Percentiles rank a stretch among this genome's conserved stretches.
These are phyloP conservation scores for Termitomyces sp. DNA, from an alignment of 768 basidiomycete genomes.

Conservation along the genomic window DNA sequence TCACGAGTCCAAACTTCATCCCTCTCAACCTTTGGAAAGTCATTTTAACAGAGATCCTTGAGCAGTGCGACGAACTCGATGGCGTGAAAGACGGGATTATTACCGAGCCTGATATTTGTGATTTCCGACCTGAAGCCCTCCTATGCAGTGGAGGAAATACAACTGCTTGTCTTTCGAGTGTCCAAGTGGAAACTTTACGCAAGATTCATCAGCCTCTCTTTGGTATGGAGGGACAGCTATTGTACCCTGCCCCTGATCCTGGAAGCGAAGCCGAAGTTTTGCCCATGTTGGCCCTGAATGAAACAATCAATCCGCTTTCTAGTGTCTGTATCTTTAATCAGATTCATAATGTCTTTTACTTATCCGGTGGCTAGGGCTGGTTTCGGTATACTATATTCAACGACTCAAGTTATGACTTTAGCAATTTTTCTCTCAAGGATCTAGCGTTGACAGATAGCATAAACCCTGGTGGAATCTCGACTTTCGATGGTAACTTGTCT, in stretches of 20 bases:
- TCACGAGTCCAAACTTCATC: not conserved
- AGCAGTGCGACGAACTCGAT: constrained; percentile 2
- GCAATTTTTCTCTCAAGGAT: not conserved
- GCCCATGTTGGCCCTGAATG: not conserved
- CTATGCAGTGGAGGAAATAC: not conserved
- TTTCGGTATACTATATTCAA: constrained; percentile 1
- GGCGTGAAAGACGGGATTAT: constrained; percentile 1
- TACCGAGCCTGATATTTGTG: constrained; percentile 1
- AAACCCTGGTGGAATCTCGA: constrained; percentile 2
- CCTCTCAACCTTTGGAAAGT: not conserved
- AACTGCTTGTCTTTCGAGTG: not conserved
- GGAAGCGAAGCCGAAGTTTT: not conserved
- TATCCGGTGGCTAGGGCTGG: not conserved
- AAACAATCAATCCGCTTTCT: not conserved
- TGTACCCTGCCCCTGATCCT: constrained; percentile 2
- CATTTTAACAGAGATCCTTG: not conserved
- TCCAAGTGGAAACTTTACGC: not conserved
- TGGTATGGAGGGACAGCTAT: not conserved
- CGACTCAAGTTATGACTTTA: constrained; percentile 1
- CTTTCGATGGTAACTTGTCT: constrained; percentile 3
- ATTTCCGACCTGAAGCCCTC: constrained; percentile 1
- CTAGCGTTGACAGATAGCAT: constrained; percentile 1
- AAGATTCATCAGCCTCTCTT: not conserved
- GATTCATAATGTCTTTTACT: not conserved
- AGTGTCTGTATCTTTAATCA: not conserved